Evolutionary conservation across 2,329 filamentous ascomycete species (phyloP).

Genomic region (Coccinonectria pachysandricola): DNA sequence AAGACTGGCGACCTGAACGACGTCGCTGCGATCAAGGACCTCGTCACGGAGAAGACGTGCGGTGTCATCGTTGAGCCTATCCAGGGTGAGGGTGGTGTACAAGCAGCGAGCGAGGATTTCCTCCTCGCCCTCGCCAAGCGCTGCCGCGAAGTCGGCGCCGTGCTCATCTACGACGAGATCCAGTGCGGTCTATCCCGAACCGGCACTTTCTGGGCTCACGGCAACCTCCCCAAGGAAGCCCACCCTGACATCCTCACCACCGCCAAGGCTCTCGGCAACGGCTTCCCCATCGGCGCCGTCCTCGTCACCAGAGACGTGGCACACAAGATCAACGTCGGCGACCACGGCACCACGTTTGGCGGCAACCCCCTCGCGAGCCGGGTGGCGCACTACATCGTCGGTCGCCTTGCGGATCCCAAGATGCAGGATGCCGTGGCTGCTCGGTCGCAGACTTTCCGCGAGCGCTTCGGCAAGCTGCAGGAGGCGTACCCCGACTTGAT

Average conservation of each 20-base stretch:
- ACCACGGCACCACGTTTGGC: conserved; percentile 91
- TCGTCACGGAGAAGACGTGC: conserved; percentile 79
- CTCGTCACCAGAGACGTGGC: conserved; percentile 30
- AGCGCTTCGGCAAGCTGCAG: conserved; percentile 37
- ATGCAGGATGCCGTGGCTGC: conserved; percentile 59
- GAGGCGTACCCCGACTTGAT: conserved; percentile 55
- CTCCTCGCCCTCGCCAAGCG: conserved; percentile 71
- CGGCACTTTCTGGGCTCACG: conserved; percentile 84
- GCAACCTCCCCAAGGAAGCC: conserved; percentile 59
- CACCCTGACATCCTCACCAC: conserved; percentile 92
- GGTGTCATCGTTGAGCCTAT: conserved; percentile 96
- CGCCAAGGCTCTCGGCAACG: conserved; percentile 93
- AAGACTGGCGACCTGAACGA: conserved; percentile 81
- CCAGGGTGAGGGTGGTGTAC: conserved; percentile 90
- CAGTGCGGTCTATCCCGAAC: conserved; percentile 88
- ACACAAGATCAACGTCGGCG: conserved; percentile 46
- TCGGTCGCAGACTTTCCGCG: conserved; percentile 47
- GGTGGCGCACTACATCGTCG: conserved; percentile 77
- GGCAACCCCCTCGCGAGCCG: conserved; percentile 82
- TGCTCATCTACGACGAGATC: conserved; percentile 93
- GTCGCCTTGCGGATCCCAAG: conserved; percentile 58
- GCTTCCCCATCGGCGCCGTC: conserved; percentile 80
- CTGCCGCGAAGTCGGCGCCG: conserved; percentile 77
- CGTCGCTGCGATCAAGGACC: conserved; percentile 53
- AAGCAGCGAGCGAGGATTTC: conserved; percentile 74